Percentiles rank a stretch among this genome's conserved stretches.
These are phyloP conservation scores for Pseudogymnoascus sp. DNA, from an alignment of 2,329 filamentous ascomycete genomes.

Conservation along the genomic window DNA sequence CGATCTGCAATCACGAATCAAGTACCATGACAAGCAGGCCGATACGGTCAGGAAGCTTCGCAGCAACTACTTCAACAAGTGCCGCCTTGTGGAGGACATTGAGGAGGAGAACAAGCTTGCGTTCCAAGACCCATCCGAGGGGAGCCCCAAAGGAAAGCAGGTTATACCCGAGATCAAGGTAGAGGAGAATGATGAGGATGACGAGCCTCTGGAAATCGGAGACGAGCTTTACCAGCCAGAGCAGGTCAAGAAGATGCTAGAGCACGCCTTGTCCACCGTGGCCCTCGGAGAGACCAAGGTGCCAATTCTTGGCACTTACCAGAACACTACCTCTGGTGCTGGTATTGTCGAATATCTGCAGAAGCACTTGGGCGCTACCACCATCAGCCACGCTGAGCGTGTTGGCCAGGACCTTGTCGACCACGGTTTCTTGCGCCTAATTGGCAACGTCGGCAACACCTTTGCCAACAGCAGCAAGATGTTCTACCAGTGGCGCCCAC, in stretches of 20 bases:
- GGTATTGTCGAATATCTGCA: constrained; percentile 96
- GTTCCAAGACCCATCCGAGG: constrained; percentile 75
- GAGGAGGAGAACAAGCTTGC: constrained; percentile 98
- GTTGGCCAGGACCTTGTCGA: constrained; percentile 89
- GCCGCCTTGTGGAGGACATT: constrained; percentile 86
- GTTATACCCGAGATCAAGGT: constrained; percentile 83
- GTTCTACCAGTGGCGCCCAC: constrained; percentile 95
- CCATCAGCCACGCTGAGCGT: constrained; percentile 81
- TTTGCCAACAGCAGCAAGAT: constrained; percentile 97
- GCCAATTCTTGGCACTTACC: constrained; percentile 87
- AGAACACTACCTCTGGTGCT: constrained; percentile 82
- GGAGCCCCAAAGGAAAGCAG: constrained; percentile 51
- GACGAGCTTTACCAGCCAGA: constrained; percentile 80
- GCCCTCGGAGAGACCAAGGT: constrained; percentile 89
- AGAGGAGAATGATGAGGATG: constrained; percentile 60
- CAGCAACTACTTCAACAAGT: constrained; percentile 98
- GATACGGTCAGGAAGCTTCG: constrained; percentile 87
- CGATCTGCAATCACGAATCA: constrained; percentile 82
- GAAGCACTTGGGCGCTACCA: constrained; percentile 74
- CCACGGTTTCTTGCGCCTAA: constrained; percentile 77
- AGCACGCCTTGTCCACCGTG: constrained; percentile 78
- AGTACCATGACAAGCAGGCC: constrained; percentile 84
- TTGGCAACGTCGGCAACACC: constrained; percentile 89
- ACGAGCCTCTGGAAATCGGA: constrained; percentile 80
- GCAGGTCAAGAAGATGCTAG: constrained; percentile 81